A percentile compares a stretch with the other conserved stretches of the same genome.
Conservation (phyloP, 306 rosid species). For the Cyamopsis tetragonoloba region DNA sequence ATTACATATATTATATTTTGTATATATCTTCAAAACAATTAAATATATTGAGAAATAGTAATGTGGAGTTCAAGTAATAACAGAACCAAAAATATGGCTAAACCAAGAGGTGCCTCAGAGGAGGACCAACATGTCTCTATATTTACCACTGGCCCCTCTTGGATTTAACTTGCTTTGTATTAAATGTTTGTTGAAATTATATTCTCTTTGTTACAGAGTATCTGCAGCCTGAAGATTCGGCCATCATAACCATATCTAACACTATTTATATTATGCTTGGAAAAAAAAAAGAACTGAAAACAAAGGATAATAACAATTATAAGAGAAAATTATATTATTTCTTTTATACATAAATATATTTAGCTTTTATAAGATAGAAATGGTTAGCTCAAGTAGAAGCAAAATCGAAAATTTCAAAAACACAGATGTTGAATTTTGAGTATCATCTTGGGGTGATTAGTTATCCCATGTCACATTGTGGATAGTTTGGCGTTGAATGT, state of each 20-base stretch:
- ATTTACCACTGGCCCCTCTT: conserved; percentile 28
- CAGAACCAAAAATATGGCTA: conserved; percentile 29
- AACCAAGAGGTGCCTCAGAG: conserved; percentile 11
- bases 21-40: not conserved
- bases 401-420: not conserved
- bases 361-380: not conserved
- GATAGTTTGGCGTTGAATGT: not conserved
- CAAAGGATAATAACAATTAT: not conserved
- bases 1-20: not conserved
- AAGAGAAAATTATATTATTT: not conserved
- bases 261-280: not conserved
- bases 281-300: not conserved
- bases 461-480: not conserved
- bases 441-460: not conserved
- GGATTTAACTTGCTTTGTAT: conserved; percentile 31
- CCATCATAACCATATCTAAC: conserved; percentile 76
- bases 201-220: conserved; percentile 41
- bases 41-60: conserved; percentile 4
- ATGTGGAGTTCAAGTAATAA: conserved; percentile 26
- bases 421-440: conserved; percentile 2
- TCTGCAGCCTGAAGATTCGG: conserved; percentile 50
- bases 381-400: not conserved
- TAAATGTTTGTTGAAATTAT: conserved; percentile 36
- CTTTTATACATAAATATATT: not conserved
- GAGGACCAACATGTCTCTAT: conserved; percentile 29